Percentiles rank a stretch among this genome's conserved stretches.
These are phyloP conservation scores for Scutellaria barbata DNA, from an alignment of 257 asterid genomes.

Conservation along the genomic window DNA sequence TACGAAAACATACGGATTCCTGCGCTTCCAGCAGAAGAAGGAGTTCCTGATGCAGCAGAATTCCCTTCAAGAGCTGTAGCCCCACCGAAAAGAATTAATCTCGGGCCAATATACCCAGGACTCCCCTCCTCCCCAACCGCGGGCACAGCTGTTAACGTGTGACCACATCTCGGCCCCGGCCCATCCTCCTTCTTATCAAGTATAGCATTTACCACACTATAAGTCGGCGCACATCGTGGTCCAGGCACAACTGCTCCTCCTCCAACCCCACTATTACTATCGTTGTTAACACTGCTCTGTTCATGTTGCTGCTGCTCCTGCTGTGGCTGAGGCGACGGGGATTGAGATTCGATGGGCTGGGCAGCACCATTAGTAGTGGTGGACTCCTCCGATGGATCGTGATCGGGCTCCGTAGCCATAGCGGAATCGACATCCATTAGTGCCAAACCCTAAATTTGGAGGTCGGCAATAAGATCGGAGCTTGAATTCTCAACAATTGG, in stretches of 20 bases:
- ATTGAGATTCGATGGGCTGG: conserved; percentile 48
- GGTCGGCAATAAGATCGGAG: conserved; percentile 54
- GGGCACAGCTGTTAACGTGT: conserved; percentile 93
- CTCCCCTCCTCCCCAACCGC: conserved; percentile 97
- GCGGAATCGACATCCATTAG: conserved; percentile 89
- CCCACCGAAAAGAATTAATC: conserved; percentile 92
- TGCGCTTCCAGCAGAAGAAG: conserved; percentile 99
- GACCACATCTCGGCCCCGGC: conserved; percentile 97
- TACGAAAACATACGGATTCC: conserved; percentile 78
- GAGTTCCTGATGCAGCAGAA: conserved; percentile 88
- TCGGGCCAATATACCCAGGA: conserved; percentile 83
- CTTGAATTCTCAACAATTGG: conserved; percentile 48
- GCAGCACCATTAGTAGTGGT: conserved; percentile 41
- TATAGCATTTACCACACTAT: conserved; percentile 71
- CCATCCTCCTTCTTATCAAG: conserved; percentile 94
- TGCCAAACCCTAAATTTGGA: conserved; percentile 57
- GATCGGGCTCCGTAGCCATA: conserved; percentile 73
- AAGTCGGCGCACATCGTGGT: conserved; percentile 89
- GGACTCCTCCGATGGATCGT: conserved; percentile 52
- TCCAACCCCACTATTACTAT: conserved; percentile 34
- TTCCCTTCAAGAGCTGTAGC: conserved; percentile 99
- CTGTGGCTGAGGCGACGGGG: conserved; percentile 48
- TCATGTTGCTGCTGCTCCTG: conserved; percentile 44
- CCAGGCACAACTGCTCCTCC: conserved; percentile 60
- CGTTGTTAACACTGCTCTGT: conserved; percentile 39